Evolutionary conservation across 768 basidiomycete genomes (phyloP).

Genomic region (Tremella mesenterica): DNA sequence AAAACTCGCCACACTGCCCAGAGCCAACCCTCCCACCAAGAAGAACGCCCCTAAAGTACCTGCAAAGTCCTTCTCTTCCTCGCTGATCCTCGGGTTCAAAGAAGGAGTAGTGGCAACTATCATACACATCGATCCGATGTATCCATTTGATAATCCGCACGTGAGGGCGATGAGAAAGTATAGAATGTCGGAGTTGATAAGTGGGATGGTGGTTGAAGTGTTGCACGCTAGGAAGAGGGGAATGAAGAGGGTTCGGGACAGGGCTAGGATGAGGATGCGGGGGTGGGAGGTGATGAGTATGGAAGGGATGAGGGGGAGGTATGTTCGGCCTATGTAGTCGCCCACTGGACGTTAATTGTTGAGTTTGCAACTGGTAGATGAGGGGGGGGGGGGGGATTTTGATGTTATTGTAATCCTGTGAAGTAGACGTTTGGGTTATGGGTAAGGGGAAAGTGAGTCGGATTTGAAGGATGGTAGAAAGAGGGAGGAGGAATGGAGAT

Average conservation of each 20-base stretch:
- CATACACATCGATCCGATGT: slow-evolving; percentile 66
- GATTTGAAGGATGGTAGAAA: too few relatives aligned
- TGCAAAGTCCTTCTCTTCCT: slow-evolving; percentile 74
- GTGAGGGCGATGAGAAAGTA: slow-evolving; percentile 65
- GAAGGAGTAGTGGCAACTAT: slow-evolving; percentile 73
- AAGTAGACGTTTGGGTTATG: not conserved
- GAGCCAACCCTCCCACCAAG: slow-evolving; percentile 62
- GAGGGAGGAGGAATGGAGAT: not conserved
- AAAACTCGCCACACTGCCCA: slow-evolving; percentile 74
- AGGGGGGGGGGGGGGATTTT: too few relatives aligned
- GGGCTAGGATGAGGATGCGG: slow-evolving; percentile 56
- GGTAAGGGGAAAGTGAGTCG: too few relatives aligned
- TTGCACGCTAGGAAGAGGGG: slow-evolving; percentile 86
- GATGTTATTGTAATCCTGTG: too few relatives aligned
- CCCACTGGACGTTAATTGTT: slow-evolving; percentile 22
- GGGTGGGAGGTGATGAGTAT: slow-evolving; percentile 63
- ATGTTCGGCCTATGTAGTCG: slow-evolving; percentile 42
- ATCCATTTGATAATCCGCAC: slow-evolving; percentile 77
- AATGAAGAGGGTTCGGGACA: slow-evolving; percentile 69
- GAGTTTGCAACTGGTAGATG: not conserved
- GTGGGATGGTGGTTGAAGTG: slow-evolving; percentile 50
- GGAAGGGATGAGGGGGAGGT: slow-evolving; percentile 33
- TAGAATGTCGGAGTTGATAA: slow-evolving; percentile 66
- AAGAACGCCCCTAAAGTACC: slow-evolving; percentile 74
- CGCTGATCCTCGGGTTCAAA: slow-evolving; percentile 63